Percentiles rank a stretch among this genome's conserved stretches.
Conservation (phyloP, 164 flowering plant genomes). For the Vitis cinerea region DNA sequence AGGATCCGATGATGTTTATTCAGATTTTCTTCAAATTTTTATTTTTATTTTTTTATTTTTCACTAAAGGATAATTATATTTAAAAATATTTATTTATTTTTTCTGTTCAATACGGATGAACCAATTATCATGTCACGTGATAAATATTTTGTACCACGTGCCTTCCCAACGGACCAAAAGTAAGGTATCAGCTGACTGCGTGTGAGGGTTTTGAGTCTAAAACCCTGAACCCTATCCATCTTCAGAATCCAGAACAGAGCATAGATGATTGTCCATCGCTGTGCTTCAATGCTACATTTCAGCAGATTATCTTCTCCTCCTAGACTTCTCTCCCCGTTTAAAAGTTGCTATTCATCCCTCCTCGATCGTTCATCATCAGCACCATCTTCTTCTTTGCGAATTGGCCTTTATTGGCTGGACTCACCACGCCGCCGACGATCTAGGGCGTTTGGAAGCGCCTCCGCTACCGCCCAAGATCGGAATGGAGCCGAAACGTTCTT, state of each 20-base stretch:
- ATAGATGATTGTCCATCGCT: constrained; percentile 23
- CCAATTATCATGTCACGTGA: no score
- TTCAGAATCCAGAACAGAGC: not conserved
- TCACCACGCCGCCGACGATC: constrained; percentile 2
- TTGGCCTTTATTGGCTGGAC: constrained; percentile 17
- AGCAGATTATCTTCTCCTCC: constrained; percentile 18
- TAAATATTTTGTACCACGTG: no score
- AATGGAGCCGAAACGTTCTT: constrained; percentile 45
- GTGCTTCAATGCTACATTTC: constrained; percentile 23
- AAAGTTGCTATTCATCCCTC: not conserved
- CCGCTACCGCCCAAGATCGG: constrained; percentile 9
- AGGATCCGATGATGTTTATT: no score
- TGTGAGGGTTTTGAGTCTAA: not conserved
- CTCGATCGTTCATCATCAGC: not conserved
- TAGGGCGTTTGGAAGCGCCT: constrained; percentile 32
- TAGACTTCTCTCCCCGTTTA: constrained; percentile 18
- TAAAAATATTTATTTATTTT: no score
- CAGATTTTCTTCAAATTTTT: no score
- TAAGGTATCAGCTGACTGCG: no score
- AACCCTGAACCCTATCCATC: constrained; percentile 16
- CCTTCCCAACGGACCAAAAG: no score
- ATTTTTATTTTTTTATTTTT: no score
- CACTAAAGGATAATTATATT: no score
- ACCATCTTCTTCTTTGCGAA: constrained; percentile 11
- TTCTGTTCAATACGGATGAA: no score